A percentile compares a stretch with the other conserved stretches of the same genome.
Conservation (phyloP, 2,329 filamentous ascomycete species). For the Aspergillus japonicus region DNA sequence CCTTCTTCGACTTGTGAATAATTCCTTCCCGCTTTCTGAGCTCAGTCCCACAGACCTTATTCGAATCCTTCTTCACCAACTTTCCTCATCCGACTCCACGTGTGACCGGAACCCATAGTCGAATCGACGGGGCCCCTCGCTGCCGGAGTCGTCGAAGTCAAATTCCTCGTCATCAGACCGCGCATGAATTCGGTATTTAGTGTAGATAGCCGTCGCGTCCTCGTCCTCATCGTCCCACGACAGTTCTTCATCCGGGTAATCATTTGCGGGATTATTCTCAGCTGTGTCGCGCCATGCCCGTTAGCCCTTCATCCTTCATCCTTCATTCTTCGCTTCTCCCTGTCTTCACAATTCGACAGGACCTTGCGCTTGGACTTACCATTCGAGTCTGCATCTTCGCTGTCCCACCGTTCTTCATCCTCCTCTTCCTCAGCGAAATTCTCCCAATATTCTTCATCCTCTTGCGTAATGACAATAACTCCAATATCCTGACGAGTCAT, state of each 20-base stretch:
- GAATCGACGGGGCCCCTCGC: constrained; percentile 26
- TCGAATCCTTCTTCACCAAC: constrained; percentile 15
- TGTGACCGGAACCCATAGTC: constrained; percentile 24
- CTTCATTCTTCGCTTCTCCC: background rate
- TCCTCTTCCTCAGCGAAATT: constrained; percentile 55
- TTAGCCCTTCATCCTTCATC: constrained; percentile 5
- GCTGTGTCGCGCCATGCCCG: constrained; percentile 35
- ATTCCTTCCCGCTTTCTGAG: background rate
- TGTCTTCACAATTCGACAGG: background rate
- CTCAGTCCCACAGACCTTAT: constrained; percentile 1
- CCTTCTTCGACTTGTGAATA: background rate
- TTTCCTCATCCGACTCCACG: constrained; percentile 32
- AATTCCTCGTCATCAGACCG: constrained; percentile 48
- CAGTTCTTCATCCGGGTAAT: constrained; percentile 52
- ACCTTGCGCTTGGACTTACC: constrained; percentile 34
- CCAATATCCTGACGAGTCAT: constrained; percentile 38
- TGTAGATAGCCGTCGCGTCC: constrained; percentile 38
- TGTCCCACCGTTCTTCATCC: constrained; percentile 55
- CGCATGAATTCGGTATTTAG: constrained; percentile 40
- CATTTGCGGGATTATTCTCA: constrained; percentile 51
- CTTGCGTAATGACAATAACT: constrained; percentile 43
- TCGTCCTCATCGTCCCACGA: constrained; percentile 49
- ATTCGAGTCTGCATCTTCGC: constrained; percentile 63
- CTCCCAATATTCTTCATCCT: constrained; percentile 57
- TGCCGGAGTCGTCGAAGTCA: constrained; percentile 39